Conservation (phyloP, 192 early-diverging fungal species). For the Coemansia sp. region DNA sequence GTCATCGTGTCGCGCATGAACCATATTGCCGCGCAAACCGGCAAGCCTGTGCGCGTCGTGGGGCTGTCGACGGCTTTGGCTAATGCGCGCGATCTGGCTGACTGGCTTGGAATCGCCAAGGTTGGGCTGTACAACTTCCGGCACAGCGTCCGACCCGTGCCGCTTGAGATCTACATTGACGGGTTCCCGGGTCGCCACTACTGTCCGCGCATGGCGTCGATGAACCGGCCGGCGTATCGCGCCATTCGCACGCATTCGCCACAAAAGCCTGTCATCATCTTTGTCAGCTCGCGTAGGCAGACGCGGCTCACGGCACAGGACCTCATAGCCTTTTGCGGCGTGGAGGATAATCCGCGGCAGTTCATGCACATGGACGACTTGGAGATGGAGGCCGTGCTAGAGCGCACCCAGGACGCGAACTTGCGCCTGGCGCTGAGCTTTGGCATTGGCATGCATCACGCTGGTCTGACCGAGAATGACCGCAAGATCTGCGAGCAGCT, state of each 20-base stretch:
- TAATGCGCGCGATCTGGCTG: slow-evolving; percentile 93
- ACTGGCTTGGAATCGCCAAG: slow-evolving; percentile 92
- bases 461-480: slow-evolving; percentile 88
- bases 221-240: slow-evolving; percentile 97
- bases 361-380: slow-evolving; percentile 86
- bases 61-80: slow-evolving; percentile 97
- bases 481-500: slow-evolving; percentile 89
- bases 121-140: slow-evolving; percentile 96
- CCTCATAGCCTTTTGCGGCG: slow-evolving; percentile 89
- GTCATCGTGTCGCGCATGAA: slow-evolving; percentile 99
- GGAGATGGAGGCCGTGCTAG: slow-evolving; percentile 72
- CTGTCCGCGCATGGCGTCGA: slow-evolving; percentile 97
- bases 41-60: slow-evolving; percentile 83
- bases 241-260: slow-evolving; percentile 96
- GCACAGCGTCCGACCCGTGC: slow-evolving; percentile 96
- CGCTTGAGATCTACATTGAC: slow-evolving; percentile 96
- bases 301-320: slow-evolving; percentile 97
- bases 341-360: slow-evolving; percentile 90
- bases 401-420: slow-evolving; percentile 77
- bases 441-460: slow-evolving; percentile 98
- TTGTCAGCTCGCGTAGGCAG: slow-evolving; percentile 97
- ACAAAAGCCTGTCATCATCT: slow-evolving; percentile 92
- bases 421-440: slow-evolving; percentile 83
- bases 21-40: slow-evolving; percentile 85
- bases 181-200: slow-evolving; percentile 97